Conservation (phyloP, 2,329 filamentous ascomycete genomes). For the Neophaeococcomyces aloes region DNA sequence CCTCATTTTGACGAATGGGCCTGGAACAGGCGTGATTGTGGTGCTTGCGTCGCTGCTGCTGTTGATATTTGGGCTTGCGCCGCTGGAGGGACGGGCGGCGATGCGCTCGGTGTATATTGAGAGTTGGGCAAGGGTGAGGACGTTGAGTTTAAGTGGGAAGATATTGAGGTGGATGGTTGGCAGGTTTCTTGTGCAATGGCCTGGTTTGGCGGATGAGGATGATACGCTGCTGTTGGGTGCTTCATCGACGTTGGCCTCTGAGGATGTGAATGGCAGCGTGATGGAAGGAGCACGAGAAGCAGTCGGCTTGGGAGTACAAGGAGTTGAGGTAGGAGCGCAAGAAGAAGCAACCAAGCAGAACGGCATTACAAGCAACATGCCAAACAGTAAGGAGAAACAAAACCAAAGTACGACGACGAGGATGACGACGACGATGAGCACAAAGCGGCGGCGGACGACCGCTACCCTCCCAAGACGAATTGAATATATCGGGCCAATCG, state of each 20-base stretch:
- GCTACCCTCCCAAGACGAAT: no score
- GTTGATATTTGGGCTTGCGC: constrained; percentile 35
- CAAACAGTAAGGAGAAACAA: not conserved
- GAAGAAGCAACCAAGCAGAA: not conserved
- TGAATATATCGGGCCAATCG: constrained; percentile 18
- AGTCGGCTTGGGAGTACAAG: not conserved
- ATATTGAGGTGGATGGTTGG: constrained; percentile 64
- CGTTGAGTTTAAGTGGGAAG: constrained; percentile 73
- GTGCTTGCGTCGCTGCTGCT: constrained; percentile 47
- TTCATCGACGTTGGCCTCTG: constrained; percentile 9
- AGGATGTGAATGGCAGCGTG: constrained; percentile 27
- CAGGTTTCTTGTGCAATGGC: constrained; percentile 74
- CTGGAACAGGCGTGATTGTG: constrained; percentile 75
- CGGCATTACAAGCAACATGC: constrained; percentile 7
- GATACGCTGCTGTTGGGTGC: no score
- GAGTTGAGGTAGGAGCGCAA: not conserved
- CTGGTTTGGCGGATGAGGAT: constrained; percentile 43
- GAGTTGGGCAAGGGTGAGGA: constrained; percentile 77
- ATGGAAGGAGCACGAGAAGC: constrained; percentile 24
- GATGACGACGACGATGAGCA: no score
- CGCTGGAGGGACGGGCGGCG: constrained; percentile 25
- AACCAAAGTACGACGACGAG: no score
- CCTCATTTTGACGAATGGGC: constrained; percentile 76
- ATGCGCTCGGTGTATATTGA: constrained; percentile 79
- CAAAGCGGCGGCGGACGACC: no score